Evolutionary conservation across 768 basidiomycete species (phyloP), one percentile per base, ranked within the genome.

Genomic region (Roridomyces roridus): DNA sequence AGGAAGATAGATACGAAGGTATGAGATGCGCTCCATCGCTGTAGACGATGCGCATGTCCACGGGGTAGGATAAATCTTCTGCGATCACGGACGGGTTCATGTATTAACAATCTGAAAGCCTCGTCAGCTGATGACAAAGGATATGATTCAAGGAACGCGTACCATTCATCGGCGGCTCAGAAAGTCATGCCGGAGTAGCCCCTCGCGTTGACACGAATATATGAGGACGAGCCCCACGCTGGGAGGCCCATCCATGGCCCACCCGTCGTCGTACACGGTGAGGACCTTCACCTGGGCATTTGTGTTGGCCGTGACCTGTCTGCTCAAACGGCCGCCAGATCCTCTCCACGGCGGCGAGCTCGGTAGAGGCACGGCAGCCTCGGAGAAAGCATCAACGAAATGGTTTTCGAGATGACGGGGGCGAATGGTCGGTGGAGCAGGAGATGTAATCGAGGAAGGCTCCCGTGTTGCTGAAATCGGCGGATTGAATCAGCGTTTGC

Each of bases 181-280:
- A 50, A 42, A 18, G 58, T 52, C 58, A 51, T 55, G 25, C 42
- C 58, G 8, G 43, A n/a, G 44, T 59, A 59, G 23, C 58, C 58
- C n/a, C 52, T 59, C 29, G 58, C 58, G 39, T 59, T 39, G 14
- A 59, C 58, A n/a, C n/a, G n/a, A n/a, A n/a, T n/a, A n/a, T n/a
- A 89, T 72, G 6, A 89, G 89, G 42, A 91, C 87, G 48, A 90
- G 66, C 0, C 88, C 89, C 5, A 68, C 52, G 47, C 18, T 20
- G 25, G 51, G 10, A 28, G 49, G 26, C 15, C 43, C 50, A 6
- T 55, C 56, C 58, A 82, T 69, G 6, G 82, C 83, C 89, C 89
- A 91, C 1, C 88, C 89, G 62, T 91, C 89, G 54, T 88, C 84
- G 65, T 85, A 91, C 21, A 81, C 63, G 45, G 74, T 71, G 11